Conservation (phyloP, 2,329 filamentous ascomycete genomes). For the Fusarium piperis region DNA sequence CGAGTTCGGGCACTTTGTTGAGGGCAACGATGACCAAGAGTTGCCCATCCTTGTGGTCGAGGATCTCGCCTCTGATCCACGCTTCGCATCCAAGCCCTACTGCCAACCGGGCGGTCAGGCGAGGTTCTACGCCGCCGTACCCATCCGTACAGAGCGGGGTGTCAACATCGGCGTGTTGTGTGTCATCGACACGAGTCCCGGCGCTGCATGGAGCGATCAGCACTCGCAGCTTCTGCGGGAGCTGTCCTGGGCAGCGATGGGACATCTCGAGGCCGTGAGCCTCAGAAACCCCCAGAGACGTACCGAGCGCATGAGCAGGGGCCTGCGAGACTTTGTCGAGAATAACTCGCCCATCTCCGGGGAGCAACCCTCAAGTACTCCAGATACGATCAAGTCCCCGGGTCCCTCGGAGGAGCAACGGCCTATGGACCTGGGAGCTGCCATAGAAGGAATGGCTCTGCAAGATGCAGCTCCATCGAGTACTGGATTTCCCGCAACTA, state of each 20-base stretch:
- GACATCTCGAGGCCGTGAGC: conserved; percentile 48
- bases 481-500: neutral
- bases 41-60: conserved; percentile 48
- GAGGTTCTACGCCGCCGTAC: conserved; percentile 54
- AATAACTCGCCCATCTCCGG: conserved; percentile 39
- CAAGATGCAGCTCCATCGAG: neutral
- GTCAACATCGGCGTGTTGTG: conserved; percentile 56
- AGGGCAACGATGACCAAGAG: neutral
- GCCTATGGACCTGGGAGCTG: neutral
- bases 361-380: neutral
- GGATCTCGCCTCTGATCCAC: conserved; percentile 46
- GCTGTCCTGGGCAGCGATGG: conserved; percentile 47
- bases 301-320: conserved; percentile 50
- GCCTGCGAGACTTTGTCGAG: conserved; percentile 50
- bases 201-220: conserved; percentile 36
- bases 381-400: neutral
- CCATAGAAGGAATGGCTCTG: neutral
- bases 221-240: conserved; percentile 41
- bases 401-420: neutral
- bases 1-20: neutral
- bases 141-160: conserved; percentile 51
- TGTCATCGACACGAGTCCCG: conserved; percentile 35
- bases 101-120: conserved; percentile 34
- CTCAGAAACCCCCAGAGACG: conserved; percentile 41
- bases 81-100: conserved; percentile 41